Percentiles rank a stretch among this genome's conserved stretches.
Conservation (phyloP, 108 stramenopile genomes). For the Epithemia pelagica region DNA sequence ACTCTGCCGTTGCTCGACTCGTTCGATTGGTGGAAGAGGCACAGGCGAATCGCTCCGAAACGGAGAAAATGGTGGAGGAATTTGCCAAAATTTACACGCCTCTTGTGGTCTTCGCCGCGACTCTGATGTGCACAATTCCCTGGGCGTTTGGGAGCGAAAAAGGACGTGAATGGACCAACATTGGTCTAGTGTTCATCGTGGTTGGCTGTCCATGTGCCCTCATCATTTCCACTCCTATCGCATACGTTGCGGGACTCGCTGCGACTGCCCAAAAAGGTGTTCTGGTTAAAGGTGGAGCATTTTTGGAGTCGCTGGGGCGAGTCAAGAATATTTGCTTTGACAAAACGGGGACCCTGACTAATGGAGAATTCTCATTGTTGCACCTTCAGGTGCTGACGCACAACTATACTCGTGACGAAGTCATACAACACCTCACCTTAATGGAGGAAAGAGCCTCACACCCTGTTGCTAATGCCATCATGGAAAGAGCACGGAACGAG, state of each 20-base stretch:
- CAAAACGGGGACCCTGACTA: slow-evolving; percentile 76
- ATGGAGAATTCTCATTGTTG: slow-evolving; percentile 59
- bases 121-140: slow-evolving; percentile 68
- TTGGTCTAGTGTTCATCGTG: slow-evolving; percentile 69
- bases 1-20: slow-evolving; percentile 67
- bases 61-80: slow-evolving; percentile 72
- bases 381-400: slow-evolving; percentile 30
- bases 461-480: slow-evolving; percentile 60
- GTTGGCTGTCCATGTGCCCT: slow-evolving; percentile 80
- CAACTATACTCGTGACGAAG: slow-evolving; percentile 26
- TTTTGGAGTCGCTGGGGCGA: slow-evolving; percentile 62
- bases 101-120: slow-evolving; percentile 43
- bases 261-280: slow-evolving; percentile 78
- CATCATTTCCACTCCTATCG: slow-evolving; percentile 82
- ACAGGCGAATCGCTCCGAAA: slow-evolving; percentile 63
- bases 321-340: slow-evolving; percentile 62
- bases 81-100: slow-evolving; percentile 79
- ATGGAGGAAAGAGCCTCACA: slow-evolving; percentile 70
- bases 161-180: slow-evolving; percentile 50
- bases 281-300: slow-evolving; percentile 63
- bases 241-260: slow-evolving; percentile 76
- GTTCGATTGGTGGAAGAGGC: slow-evolving; percentile 78
- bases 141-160: slow-evolving; percentile 55
- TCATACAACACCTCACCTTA: slow-evolving; percentile 38
- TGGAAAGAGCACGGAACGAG: slow-evolving; percentile 56